Evolutionary conservation across 345 rosid species (phyloP), one percentile per base, ranked within the genome.

Genomic region (Alliaria petiolata): DNA sequence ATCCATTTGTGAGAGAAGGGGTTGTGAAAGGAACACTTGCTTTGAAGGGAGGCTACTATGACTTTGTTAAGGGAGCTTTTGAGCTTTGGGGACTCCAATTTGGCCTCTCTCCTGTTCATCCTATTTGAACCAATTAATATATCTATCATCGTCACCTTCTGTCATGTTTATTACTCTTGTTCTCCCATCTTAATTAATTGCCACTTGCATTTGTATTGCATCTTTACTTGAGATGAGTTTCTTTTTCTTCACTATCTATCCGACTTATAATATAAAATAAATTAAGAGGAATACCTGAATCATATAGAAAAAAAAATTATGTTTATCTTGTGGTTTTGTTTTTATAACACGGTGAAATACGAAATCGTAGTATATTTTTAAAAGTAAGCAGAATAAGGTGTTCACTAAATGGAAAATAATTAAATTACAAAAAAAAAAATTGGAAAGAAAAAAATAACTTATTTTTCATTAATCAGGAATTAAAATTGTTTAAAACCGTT

Each of bases 71-170:
- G 12, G 90, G 89, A 13, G 47, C 66, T 26, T 92, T 95, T 55
- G 85, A 88, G 82, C 83, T 86, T 2, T 95, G 98, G 99, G 85
- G 72, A 68, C 96, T 85, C 61, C 82, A 91, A 2, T 93, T 77
- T 57, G 76, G 81, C 67, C 76, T 86, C 62, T 85, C 98, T 53
- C 72, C 93, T 2, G 35, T 82, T 33, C 81, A 70, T 75, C 83
- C 91, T 53, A 83, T 91, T 67, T 93, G 91, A 91, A 79, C 79
- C 55, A 80, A 46, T 19, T 50, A 51, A 71, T 15, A 71, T 22
- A 22, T 22, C 25, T 22, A n/a, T 31, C 44, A 50, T 40, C 34
- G 7, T 30, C 36, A 16, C 16, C 36, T 13, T 34, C 62, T n/a
- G 19, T 30, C 52, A 26, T 9, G 25, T 13, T 25, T 3, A 34